Conservation (phyloP, 2,329 filamentous ascomycete genomes). For the Epichloe amarillans region DNA sequence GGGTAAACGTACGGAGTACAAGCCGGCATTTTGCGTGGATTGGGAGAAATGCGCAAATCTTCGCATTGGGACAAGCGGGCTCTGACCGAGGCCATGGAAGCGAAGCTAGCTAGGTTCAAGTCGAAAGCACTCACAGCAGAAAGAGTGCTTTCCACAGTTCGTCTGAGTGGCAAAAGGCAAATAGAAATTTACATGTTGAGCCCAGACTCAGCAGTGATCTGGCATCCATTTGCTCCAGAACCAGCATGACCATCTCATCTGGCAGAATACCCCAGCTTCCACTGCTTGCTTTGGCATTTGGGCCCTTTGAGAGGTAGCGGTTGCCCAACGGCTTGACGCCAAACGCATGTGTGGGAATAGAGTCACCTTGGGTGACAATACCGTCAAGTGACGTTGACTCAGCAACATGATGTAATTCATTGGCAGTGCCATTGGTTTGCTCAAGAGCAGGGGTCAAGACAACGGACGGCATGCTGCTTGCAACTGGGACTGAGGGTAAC, state of each 20-base stretch:
- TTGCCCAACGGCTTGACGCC: slow-evolving; percentile 83
- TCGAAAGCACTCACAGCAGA: slow-evolving; percentile 53
- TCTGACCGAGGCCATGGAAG: background rate
- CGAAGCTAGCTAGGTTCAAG: background rate
- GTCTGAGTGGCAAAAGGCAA: slow-evolving; percentile 71
- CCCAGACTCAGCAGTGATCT: slow-evolving; percentile 51
- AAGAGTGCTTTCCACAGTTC: slow-evolving; percentile 84
- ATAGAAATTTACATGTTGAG: slow-evolving; percentile 70
- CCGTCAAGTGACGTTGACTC: background rate
- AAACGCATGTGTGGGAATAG: slow-evolving; percentile 66
- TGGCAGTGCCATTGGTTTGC: background rate
- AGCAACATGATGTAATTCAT: background rate
- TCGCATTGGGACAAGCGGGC: background rate
- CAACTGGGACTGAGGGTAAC: background rate
- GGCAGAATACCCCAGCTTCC: slow-evolving; percentile 57
- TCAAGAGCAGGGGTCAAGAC: background rate
- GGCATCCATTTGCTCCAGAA: slow-evolving; percentile 64
- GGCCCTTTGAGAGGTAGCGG: slow-evolving; percentile 50
- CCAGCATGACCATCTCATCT: slow-evolving; percentile 64
- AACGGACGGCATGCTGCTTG: slow-evolving; percentile 2
- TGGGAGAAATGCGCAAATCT: slow-evolving; percentile 5
- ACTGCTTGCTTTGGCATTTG: slow-evolving; percentile 52
- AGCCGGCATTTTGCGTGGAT: background rate
- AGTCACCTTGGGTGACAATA: slow-evolving; percentile 16
- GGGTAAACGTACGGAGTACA: background rate